phyloP scores from a whole-genome alignment of 805 yeast genomes.

The Spencermartinsiella europaea region DNA sequence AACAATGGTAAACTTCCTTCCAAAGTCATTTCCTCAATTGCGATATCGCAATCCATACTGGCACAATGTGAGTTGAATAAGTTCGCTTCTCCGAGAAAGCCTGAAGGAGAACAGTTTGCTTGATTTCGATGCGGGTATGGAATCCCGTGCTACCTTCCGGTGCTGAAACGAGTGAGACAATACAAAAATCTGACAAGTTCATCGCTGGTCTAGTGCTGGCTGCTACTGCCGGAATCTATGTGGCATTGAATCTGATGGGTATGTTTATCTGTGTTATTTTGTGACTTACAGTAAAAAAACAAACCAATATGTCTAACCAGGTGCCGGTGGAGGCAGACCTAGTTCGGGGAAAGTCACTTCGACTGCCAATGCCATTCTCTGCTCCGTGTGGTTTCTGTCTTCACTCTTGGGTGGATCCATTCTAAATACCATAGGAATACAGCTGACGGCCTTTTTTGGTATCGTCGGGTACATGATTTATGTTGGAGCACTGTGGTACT shows the following conservation, averaged over 20 bases:
- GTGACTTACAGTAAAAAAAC: background rate
- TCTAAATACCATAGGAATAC: conserved; percentile 45
- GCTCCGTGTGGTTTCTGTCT: conserved; percentile 4
- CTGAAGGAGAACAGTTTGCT: too few species aligned
- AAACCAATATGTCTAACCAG: too few species aligned
- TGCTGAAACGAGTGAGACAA: too few species aligned
- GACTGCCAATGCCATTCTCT: conserved; percentile 2
- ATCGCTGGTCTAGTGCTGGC: background rate
- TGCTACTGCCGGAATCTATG: conserved; percentile 8
- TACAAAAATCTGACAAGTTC: too few species aligned
- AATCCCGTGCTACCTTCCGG: too few species aligned
- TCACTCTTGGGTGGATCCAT: conserved; percentile 57
- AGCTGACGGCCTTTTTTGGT: conserved; percentile 39
- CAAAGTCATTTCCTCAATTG: conserved; percentile 4
- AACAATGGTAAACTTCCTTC: too few species aligned
- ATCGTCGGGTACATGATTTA: conserved; percentile 44
- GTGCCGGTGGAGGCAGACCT: conserved; percentile 9
- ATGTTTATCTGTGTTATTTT: background rate
- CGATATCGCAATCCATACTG: conserved; percentile 7
- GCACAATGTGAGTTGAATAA: conserved; percentile 4
- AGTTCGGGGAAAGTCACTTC: conserved; percentile 4
- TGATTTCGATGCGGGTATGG: too few species aligned
- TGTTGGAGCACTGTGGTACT: conserved; percentile 41
- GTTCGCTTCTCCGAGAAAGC: too few species aligned
- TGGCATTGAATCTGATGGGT: conserved; percentile 8